Base-by-base conservation (phyloP, 208 protist genomes). In the Sergeia podlipaevii region DNA sequence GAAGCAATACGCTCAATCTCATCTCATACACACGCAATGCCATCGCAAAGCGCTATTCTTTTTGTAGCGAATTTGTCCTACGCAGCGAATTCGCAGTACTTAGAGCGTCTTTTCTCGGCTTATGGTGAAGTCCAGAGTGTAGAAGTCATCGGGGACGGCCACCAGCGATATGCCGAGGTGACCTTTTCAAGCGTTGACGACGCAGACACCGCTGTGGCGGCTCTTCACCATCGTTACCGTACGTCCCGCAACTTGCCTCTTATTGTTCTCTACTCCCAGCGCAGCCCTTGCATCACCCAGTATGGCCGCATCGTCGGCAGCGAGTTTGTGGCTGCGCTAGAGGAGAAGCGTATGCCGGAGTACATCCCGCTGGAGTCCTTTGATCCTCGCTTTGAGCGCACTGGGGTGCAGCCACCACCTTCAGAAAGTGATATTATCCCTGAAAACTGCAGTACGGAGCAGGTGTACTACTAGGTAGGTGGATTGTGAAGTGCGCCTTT, bases 181-280 rank as follows among this genome's bases (percentile, higher is more conserved):
- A 83, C 71, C 8, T 89, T 84, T 60, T 38, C 39, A 37, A 53
- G 68, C 28, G 61, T 85, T 20, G 83, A 94, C 47, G 81, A 89
- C 54, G 87, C 80, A 11, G 87, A 94, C 51, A 69, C 79, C 36
- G 80, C 83, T 26, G 69, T 94, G 6, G 83, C 83, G 1, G 80
- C 87, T 13, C 73, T 94, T n/a, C 87, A 94, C 59, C 75, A 75
- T 41, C 80, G 73, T 57, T 91, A 94, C 61, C 79, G 78, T 36
- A 84, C 81, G 3, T 74, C 77, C n/a, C 65, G 57, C 1, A 65
- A 75, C 20, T 48, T 89, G 6, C 80, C 80, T 2, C 65, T 94
- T 42, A 75, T 94, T 49, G 87, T 94, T n/a, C 56, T 94, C 2
- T 94, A 94, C 60, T 78, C 77, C 4, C 63, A 77, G 28, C 49